Evolutionary conservation across 257 asterid genomes (phyloP), one percentile per base, ranked within the genome.

Genomic region (Ilex aquifolium): DNA sequence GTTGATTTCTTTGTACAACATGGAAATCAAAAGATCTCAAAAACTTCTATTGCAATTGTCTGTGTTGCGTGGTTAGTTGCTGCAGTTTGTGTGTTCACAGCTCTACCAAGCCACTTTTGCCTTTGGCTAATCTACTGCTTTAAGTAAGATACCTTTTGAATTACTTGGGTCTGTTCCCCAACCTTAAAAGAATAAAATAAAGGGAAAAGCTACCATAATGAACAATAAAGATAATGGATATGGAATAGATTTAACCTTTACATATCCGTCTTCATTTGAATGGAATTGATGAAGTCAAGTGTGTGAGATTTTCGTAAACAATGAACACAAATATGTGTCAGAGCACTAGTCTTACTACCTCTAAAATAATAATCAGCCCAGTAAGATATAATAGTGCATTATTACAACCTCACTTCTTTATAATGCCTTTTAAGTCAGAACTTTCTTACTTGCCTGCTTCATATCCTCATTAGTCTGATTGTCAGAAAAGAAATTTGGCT

Each of bases 51-150:
- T 2, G 83, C 64, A 15, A 79, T 89, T 67, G 85, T 80, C 44
- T 50, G 76, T 8, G 76, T 64, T 9, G 93, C 83, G 32, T 88
- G 95, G 96, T 70, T 85, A 61, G 27, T 77, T 64, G 88, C 79
- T 56, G 91, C 95, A 44, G 70, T 87, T 71, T n/a, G n/a, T 89
- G 99, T 79, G 15, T 86, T 74, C 56, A 16, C 85, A 49, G 82
- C 91, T 57, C 50, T 92, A 66, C 95, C 93, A 52, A 81, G 59
- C 31, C 93, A 87, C 70, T 82, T 84, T 68, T 92, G 99, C 97
- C 79, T 85, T 71, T 92, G 97, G 97, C 83, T 92, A 59, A 65
- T 85, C 12, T 87, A 95, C 10, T 77, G 88, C 85, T 92, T 92
- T 88, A 92, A 76, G 99, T 92, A 81, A 85, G 95, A 57, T 49